Evolutionary conservation across 257 asterid species (phyloP), one percentile per base, ranked within the genome.

Genomic region (Fraxinus quadrangulata): DNA sequence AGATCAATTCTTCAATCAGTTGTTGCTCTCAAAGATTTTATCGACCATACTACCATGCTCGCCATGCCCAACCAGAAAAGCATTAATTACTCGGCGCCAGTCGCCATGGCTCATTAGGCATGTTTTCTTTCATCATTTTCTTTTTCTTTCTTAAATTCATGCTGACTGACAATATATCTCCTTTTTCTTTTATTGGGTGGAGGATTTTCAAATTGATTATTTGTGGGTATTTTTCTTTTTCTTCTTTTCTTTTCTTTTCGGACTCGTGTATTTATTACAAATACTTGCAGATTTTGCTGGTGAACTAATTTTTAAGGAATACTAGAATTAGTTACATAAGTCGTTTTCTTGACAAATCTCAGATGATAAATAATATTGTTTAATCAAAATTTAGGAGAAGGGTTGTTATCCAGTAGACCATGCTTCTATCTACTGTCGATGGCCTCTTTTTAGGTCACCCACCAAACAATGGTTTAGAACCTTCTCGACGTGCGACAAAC

Each of bases 21-120:
- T 71, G 96, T 86, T 83, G 96, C 85, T 75, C 89, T 96, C 26
- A 93, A 90, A 30, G 99, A 96, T 89, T 96, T 96, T 85, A 87
- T 96, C 34, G 98, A 96, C 82, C 99, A 96, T 77, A 96, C 99
- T 79, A 97, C 97, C 42, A 92, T 96, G 98, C 89, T 96, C 73
- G 99, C 99, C n/a, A 45, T 94, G 96, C 99, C 98, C 2, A 85
- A 89, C 54, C 98, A 96, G 88, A 93, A 86, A 80, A 92, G 94
- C 72, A 90, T 93, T 74, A 81, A 82, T 83, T 83, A 79, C 83
- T 78, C 91, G 80, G 86, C 87, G 82, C 86, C 88, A 7, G 76
- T 89, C 78, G 92, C 97, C 79, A 92, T 90, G 74, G 97, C 92
- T 24, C 89, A 87, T 76, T 96, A 82, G 85, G 70, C 84, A 37